A percentile compares a stretch with the other conserved stretches of the same genome.
These are phyloP conservation scores for Daldinia sp. DNA, from an alignment of 2,329 filamentous ascomycete species.

Conservation along the genomic window DNA sequence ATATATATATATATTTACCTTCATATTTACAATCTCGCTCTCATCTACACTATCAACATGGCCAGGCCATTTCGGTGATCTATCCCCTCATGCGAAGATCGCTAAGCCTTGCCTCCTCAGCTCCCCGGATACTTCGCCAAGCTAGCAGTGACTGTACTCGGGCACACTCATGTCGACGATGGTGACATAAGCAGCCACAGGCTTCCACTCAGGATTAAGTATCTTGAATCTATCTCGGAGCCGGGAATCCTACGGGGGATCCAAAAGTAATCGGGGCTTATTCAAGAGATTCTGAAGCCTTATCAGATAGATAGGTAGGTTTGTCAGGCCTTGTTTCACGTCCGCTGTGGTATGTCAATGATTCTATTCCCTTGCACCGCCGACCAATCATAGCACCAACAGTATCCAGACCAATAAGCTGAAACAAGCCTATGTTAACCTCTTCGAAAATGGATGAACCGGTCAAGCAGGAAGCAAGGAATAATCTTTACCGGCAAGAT, in stretches of 20 bases:
- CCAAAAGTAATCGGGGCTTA: slow-evolving; percentile 12
- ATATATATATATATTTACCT: neutral
- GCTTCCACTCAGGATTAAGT: neutral
- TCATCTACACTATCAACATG: neutral
- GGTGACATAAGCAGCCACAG: slow-evolving; percentile 10
- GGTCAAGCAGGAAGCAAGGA: neutral
- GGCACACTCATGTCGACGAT: slow-evolving; percentile 2
- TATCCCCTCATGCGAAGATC: neutral
- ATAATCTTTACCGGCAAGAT: neutral
- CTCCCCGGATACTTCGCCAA: neutral
- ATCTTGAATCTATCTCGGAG: neutral
- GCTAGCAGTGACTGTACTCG: slow-evolving; percentile 1
- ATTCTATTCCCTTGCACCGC: neutral
- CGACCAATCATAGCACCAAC: neutral
- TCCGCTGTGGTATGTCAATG: neutral
- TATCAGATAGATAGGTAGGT: slow-evolving; percentile 7
- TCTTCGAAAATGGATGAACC: neutral
- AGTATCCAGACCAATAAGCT: neutral
- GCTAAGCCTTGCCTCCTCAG: slow-evolving; percentile 6
- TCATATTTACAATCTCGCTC: neutral
- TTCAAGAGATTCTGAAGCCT: neutral
- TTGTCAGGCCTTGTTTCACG: neutral
- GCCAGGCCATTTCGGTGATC: neutral
- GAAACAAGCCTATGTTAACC: neutral
- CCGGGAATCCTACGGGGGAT: slow-evolving; percentile 12